Percentiles rank a stretch among this genome's conserved stretches.
Evolutionary conservation across 768 basidiomycete genomes (phyloP).

Genomic region (Xerocomellus amylosporus): DNA sequence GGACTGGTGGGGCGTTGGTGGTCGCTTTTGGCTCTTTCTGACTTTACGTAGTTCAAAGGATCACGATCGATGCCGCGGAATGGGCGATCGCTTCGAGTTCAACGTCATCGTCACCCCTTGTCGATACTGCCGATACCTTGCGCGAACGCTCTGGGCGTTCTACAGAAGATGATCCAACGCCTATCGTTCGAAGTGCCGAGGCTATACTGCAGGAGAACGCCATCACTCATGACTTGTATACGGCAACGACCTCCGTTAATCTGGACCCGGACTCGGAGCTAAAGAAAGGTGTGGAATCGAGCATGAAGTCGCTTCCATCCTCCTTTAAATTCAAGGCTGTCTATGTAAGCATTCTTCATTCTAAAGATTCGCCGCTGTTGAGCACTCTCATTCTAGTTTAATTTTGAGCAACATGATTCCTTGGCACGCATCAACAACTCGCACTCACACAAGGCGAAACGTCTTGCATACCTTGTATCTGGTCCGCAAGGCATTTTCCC

Average conservation of each 20-base stretch:
- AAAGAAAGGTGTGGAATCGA: constrained; percentile 2
- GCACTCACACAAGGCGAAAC: background rate
- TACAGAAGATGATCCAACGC: background rate
- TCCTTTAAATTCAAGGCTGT: constrained; percentile 9
- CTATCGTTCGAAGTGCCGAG: background rate
- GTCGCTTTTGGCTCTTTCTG: background rate
- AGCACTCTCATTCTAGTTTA: constrained; percentile 6
- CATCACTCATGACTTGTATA: constrained; percentile 14
- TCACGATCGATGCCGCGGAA: background rate
- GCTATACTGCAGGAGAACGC: background rate
- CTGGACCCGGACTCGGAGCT: constrained; percentile 2
- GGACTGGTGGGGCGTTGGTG: background rate
- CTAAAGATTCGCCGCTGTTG: background rate
- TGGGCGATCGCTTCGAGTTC: background rate
- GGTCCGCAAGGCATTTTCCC: constrained; percentile 5
- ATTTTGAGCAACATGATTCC: constrained; percentile 3
- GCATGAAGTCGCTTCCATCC: constrained; percentile 6
- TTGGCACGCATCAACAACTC: background rate
- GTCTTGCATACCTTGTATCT: background rate
- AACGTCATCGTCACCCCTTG: background rate
- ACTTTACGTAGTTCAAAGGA: constrained; percentile 4
- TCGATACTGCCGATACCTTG: background rate
- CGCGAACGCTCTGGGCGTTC: background rate
- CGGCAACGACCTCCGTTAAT: constrained; percentile 1
- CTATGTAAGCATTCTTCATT: background rate